Conservation (phyloP, 164 flowering plant species). For the Euptelea pleiosperma region DNA sequence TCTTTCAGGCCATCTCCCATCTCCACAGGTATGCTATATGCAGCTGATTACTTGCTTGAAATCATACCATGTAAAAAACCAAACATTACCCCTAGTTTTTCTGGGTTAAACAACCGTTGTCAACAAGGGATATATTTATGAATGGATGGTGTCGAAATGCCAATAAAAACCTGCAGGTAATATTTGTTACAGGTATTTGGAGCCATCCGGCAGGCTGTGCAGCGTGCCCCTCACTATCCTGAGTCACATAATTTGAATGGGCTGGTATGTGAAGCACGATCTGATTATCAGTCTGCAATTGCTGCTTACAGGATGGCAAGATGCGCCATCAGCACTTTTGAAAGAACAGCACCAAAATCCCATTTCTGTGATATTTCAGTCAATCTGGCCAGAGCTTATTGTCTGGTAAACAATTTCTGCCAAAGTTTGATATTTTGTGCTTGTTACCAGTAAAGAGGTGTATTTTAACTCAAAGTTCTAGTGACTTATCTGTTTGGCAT, state of each 20-base stretch:
- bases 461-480: background rate
- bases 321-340: conserved; percentile 33
- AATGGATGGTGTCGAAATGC: background rate
- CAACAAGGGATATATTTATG: background rate
- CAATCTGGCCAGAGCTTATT: conserved; percentile 79
- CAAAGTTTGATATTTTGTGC: background rate
- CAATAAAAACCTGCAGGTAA: background rate
- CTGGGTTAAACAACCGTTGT: background rate
- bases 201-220: conserved; percentile 81
- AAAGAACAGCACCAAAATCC: conserved; percentile 30
- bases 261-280: conserved; percentile 65
- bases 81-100: background rate
- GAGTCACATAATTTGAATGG: conserved; percentile 87
- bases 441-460: background rate
- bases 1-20: conserved; percentile 52
- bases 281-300: conserved; percentile 62
- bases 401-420: conserved; percentile 41
- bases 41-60: background rate
- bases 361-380: conserved; percentile 46
- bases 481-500: background rate
- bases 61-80: background rate
- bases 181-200: conserved; percentile 62
- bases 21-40: conserved; percentile 61
- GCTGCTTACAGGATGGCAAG: conserved; percentile 65
- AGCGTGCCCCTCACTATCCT: conserved; percentile 74